These are phyloP conservation scores for Corniculantispora saksenae DNA, from an alignment of 2,329 filamentous ascomycete species.

Conservation along the genomic window DNA sequence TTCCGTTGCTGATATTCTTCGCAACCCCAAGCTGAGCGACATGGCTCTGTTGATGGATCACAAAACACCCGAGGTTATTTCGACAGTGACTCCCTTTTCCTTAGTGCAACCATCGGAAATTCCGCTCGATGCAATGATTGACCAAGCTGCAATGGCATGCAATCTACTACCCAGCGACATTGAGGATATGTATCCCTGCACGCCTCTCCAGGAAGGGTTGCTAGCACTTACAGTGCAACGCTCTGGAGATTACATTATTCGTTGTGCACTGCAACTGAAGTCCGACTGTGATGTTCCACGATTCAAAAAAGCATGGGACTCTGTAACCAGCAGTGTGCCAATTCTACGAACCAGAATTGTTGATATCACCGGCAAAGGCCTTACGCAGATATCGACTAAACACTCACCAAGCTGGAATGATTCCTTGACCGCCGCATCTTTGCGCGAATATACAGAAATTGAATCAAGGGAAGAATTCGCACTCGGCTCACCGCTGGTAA, in stretches of 20 bases:
- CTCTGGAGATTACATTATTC: conserved; percentile 23
- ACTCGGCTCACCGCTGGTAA: background rate
- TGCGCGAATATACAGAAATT: background rate
- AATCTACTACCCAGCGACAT: conserved; percentile 19
- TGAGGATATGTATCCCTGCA: conserved; percentile 25
- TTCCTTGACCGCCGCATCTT: background rate
- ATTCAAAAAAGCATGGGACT: conserved; percentile 22
- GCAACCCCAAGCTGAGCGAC: conserved; percentile 2
- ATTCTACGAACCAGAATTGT: conserved; percentile 3
- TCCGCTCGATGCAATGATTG: background rate
- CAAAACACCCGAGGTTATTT: background rate
- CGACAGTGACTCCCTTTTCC: background rate
- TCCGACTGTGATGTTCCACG: conserved; percentile 14
- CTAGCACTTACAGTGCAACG: conserved; percentile 23
- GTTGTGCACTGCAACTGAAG: conserved; percentile 20
- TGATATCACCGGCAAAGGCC: background rate
- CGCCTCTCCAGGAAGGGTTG: conserved; percentile 26
- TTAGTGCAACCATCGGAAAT: background rate
- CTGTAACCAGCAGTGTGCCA: conserved; percentile 11
- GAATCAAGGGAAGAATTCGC: background rate
- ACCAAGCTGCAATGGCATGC: conserved; percentile 18
- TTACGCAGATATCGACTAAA: background rate
- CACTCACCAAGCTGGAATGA: background rate
- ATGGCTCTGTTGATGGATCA: background rate
- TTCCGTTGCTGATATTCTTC: conserved; percentile 1